Base-by-base conservation (phyloP, 2,329 filamentous ascomycete genomes). In the Venturia asperata region DNA sequence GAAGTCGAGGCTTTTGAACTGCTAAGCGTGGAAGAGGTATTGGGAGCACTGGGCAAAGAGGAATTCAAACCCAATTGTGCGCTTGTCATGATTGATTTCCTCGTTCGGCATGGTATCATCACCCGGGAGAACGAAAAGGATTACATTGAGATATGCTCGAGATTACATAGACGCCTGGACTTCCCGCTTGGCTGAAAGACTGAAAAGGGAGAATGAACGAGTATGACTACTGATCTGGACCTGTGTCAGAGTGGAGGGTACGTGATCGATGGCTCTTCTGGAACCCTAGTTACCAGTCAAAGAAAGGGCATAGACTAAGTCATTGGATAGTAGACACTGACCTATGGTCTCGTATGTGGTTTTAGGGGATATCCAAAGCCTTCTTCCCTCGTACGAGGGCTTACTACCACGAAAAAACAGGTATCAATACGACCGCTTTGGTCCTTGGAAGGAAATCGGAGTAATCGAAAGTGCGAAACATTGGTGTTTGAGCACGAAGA, bases 41-140 rank as follows among this genome's bases (percentile, higher is more conserved):
- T 87, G 75, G 79, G 81, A 66, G 86, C 87, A 56, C 78, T 99
- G 72, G 82, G 81, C 19, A 79, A 80, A 63, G 91, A 90, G 17
- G 84, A 88, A 70, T 99, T 93, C 80, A 99, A 99, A 80, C 89
- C 92, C 1, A 97, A 97, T 75, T 97, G 92, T 76, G 88, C 90
- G 17, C 74, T 94, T 66, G 85, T 96, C 61, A 78, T 94, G 73
- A 77, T 97, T 58, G 92, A 97, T 75, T 99, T 97, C 78, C 90
- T 99, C 73, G 81, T 96, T 69, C 84, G 93, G 64, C 90, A 92
- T 76, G 89, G 90, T 0, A 85, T 96, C 67, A 73, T 97, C 72
- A 95, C 88, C 10, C 76, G 80, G 55, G 89, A 90, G 70, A 91
- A 92, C 72, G 92, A 97, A 78, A 82, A 83, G 62, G 80, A 93